Conservation (phyloP, 306 rosid species). For the Alnus glutinosa region DNA sequence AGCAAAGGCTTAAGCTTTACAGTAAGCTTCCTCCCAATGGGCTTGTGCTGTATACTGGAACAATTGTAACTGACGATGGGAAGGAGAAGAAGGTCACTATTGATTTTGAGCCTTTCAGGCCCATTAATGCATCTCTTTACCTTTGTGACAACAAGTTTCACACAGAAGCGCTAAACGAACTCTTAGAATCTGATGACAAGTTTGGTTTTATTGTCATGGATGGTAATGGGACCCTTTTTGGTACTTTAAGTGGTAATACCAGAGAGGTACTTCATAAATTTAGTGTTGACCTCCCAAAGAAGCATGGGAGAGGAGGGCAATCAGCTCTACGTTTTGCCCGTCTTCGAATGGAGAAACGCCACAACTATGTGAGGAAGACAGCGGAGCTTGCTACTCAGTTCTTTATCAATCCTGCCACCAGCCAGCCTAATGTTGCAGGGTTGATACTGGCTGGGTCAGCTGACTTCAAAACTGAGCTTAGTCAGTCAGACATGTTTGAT, state of each 20-base stretch:
- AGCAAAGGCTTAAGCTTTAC: conserved; percentile 83
- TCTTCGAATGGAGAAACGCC: conserved; percentile 90
- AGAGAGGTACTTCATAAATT: conserved; percentile 88
- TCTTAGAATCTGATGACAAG: conserved; percentile 86
- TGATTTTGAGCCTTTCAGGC: conserved; percentile 91
- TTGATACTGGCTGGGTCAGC: conserved; percentile 91
- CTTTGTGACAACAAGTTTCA: conserved; percentile 92
- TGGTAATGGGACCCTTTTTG: conserved; percentile 90
- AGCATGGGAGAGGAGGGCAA: conserved; percentile 95
- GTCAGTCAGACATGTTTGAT: conserved; percentile 93
- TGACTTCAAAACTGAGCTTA: conserved; percentile 89
- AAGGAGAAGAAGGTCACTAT: conserved; percentile 91
- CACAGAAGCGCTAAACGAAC: conserved; percentile 85
- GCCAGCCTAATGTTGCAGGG: conserved; percentile 92
- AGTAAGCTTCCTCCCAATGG: conserved; percentile 91
- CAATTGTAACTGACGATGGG: conserved; percentile 86
- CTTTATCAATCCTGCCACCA: conserved; percentile 77
- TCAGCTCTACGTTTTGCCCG: conserved; percentile 91
- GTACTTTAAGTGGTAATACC: conserved; percentile 85
- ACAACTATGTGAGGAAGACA: conserved; percentile 86
- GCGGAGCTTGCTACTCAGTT: conserved; percentile 93
- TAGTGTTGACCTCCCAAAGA: conserved; percentile 84
- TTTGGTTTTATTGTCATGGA: conserved; percentile 91
- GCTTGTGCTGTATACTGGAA: conserved; percentile 80
- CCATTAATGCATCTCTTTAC: conserved; percentile 84